Evolutionary conservation across 306 rosid species (phyloP).

Genomic region (Amphicarpaea edgeworthii): DNA sequence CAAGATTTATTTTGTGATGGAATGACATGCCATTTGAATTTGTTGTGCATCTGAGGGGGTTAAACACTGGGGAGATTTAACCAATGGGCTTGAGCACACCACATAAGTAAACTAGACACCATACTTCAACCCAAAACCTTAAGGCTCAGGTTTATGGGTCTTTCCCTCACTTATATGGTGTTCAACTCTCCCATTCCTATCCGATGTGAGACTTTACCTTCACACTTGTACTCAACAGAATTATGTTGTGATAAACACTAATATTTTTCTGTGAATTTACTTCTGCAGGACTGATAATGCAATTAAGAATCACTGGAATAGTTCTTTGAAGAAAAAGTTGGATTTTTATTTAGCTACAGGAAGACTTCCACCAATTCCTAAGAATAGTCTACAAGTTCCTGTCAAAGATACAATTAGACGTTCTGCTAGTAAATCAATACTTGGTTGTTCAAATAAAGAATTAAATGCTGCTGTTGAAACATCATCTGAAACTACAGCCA

Average conservation of each 20-base stretch:
- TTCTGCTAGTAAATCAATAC: constrained; percentile 56
- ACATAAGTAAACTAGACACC: no score
- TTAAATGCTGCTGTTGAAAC: constrained; percentile 70
- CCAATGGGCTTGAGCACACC: no score
- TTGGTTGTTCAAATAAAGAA: constrained; percentile 62
- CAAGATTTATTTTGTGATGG: constrained; percentile 21
- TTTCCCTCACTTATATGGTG: no score
- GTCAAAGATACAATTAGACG: constrained; percentile 64
- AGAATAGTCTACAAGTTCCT: constrained; percentile 62
- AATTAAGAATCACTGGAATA: constrained; percentile 99
- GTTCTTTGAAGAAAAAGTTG: constrained; percentile 94
- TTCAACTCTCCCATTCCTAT: no score
- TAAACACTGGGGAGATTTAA: no score
- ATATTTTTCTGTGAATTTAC: constrained; percentile 28
- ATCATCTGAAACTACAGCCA: constrained; percentile 70
- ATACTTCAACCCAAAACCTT: no score
- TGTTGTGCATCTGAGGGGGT: no score
- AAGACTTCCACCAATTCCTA: constrained; percentile 83
- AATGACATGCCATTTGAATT: constrained; percentile 28
- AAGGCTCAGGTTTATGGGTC: no score
- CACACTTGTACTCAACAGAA: no score
- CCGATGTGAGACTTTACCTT: no score
- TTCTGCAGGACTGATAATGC: constrained; percentile 93
- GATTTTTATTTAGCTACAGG: constrained; percentile 91
- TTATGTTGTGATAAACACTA: constrained; percentile 25